Base-by-base conservation (phyloP, 148 eudicot genomes). In the Euryodendron excelsum region DNA sequence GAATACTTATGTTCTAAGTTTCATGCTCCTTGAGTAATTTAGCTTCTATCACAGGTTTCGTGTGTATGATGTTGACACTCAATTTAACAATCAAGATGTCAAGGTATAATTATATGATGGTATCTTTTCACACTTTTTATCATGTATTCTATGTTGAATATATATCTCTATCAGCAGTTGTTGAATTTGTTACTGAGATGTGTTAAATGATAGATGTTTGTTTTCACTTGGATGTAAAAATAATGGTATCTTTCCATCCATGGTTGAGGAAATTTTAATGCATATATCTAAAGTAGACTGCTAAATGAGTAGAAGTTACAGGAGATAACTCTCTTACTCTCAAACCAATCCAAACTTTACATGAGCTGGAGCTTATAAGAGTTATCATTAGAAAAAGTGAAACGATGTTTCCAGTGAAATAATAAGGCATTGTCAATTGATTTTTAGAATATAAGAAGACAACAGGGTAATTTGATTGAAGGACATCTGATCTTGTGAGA, bases 1-100 rank as follows among this genome's bases (percentile, higher is more conserved):
- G n/a, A 53, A 48, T 71, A 70, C 34, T 17, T 41, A 64, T 53
- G 25, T 50, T 23, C 37, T 48, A 34, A 36, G 41, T 81, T 74
- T 63, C 76, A 39, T 74, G 45, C 81, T 69, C 56, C 33, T 73
- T 81, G 62, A 63, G 58, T 80, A 63, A 30, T 72, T n/a, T 80
- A 30, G 39, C 64, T 80, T 80, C 52, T 45, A 36, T 84, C 72
- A 63, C 97, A 96, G 98, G 92, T 90, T 96, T 83, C 97, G 80
- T 78, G 89, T 96, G 61, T 93, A 91, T 87, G 99, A 96, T 81
- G 88, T 96, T 80, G 98, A 96, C 84, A 85, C 95, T 80, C 97
- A 87, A 77, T 93, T 91, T 82, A 95, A 92, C 80, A 78, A 86
- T 76, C 72, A 82, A 60, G 98, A 91, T 80, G 91, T 87, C 28